Evolutionary conservation across 305 asterid genomes (phyloP).

Genomic region (Plantago coronopus): DNA sequence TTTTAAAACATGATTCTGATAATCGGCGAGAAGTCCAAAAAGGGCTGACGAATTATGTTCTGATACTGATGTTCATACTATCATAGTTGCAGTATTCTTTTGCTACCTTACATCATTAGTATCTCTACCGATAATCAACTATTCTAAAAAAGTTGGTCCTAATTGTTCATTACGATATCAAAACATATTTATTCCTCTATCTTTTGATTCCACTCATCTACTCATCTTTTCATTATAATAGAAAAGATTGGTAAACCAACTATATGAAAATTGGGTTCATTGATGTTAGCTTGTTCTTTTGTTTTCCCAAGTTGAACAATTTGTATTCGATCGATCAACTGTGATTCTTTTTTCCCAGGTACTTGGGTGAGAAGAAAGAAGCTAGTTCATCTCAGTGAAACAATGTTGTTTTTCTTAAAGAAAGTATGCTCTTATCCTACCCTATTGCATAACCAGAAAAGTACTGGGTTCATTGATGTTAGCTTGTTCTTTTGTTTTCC

Average conservation of each 20-base stretch:
- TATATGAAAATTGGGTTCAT: background rate
- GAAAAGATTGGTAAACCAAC: too few species aligned
- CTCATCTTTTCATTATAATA: too few species aligned
- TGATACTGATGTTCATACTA: background rate
- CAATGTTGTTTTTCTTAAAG: slow-evolving; percentile 7
- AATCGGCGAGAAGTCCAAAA: background rate
- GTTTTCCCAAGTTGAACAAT: too few species aligned
- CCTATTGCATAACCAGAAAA: slow-evolving; percentile 1
- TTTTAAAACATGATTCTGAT: too few species aligned
- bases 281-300: too few species aligned
- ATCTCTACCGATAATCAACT: too few species aligned
- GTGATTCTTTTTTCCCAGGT: slow-evolving; percentile 25
- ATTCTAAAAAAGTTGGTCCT: background rate
- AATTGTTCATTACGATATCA: background rate
- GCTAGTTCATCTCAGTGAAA: slow-evolving; percentile 30
- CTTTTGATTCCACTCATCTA: too few species aligned
- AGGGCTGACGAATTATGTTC: background rate
- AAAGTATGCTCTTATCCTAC: background rate
- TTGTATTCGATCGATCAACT: background rate
- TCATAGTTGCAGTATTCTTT: background rate
- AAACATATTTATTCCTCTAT: background rate
- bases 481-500: too few species aligned
- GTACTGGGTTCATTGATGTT: background rate
- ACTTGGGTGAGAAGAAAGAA: slow-evolving; percentile 37
- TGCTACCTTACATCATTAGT: too few species aligned